Base-by-base conservation (phyloP, 805 yeast species). In the Kluyveromyces wickerhamii region DNA sequence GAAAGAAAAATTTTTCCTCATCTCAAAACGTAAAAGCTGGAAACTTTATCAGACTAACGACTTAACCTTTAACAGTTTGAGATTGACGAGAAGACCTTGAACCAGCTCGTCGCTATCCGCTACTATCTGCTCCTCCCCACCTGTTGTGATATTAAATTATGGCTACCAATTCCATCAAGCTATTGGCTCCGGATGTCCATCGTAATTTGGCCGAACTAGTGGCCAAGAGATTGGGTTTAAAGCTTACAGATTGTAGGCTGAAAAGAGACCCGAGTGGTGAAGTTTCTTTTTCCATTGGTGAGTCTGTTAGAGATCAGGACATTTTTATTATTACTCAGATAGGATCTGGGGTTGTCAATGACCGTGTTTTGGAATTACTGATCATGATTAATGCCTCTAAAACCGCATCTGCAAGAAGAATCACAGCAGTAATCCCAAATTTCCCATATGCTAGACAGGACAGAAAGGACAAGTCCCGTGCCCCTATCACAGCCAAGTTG, bases 401-500 rank as follows among this genome's bases (percentile, higher is more conserved):
- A 49, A 78, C 82, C 2, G 92, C 92, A 7, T 76, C 85, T 35
- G 92, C 89, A 13, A 71, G 92, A 54, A 71, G 86, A 54, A 79
- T 83, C 54, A 81, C 89, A 2, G 92, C 84, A 5, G 83, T 83
- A 12, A 71, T 83, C 44, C 92, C 94, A 35, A 81, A 77, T 54
- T 83, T 80, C 59, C 88, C 88, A 8, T 83, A 83, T 48, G 92
- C 92, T n/a, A 74, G 94, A 65, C 94, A 83, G 58, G 94, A 83
- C 56, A 71, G 85, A 56, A 83, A 83, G 61, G 94, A 83, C 55
- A 83, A 83, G 54, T 73, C 82, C 35, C 70, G 94, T 57, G 92
- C 92, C 12, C 89, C 89, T 35, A 80, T 83, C 44, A 81, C 92
- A 11, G 92, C 92, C 29, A 83, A 83, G 57, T 67, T 83, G 43